Conservation (phyloP, 345 rosid genomes). For the Pseudoturritis turrita region DNA sequence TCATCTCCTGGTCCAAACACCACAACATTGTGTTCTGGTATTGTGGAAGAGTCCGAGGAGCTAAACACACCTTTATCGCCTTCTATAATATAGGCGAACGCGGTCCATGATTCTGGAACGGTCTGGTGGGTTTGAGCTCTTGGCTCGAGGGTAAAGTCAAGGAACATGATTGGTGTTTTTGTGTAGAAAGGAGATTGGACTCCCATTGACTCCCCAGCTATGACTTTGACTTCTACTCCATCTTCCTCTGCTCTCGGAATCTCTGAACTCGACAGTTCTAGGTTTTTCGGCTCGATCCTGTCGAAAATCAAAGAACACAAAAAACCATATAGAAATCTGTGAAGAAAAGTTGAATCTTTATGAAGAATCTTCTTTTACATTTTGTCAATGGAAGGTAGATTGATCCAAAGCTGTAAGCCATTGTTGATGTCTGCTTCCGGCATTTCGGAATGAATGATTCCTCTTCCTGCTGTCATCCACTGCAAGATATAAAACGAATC, state of each 20-base stretch:
- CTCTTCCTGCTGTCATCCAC: constrained; percentile 99
- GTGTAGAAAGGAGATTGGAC: constrained; percentile 67
- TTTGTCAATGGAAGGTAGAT: constrained; percentile 68
- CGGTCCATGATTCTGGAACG: constrained; percentile 72
- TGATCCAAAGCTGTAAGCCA: constrained; percentile 92
- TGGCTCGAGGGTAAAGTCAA: constrained; percentile 67
- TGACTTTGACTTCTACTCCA: constrained; percentile 59
- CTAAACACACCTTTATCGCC: constrained; percentile 67
- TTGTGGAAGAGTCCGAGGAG: constrained; percentile 27
- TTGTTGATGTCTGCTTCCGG: constrained; percentile 57
- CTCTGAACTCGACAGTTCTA: constrained; percentile 46
- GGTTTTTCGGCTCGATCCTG: constrained; percentile 74
- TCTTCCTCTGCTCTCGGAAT: constrained; percentile 51
- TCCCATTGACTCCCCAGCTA: constrained; percentile 92
- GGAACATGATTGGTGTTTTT: constrained; percentile 69
- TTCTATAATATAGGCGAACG: constrained; percentile 57
- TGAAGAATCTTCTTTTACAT: constrained; percentile 40
- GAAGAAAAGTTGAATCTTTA: not conserved
- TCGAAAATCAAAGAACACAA: not conserved
- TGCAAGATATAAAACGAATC: constrained; percentile 33
- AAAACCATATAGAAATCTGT: not conserved
- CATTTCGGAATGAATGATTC: constrained; percentile 95
- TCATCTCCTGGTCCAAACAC: constrained; percentile 64
- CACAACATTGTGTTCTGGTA: constrained; percentile 44
- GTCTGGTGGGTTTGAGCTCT: constrained; percentile 47